Percentiles rank a stretch among this genome's conserved stretches.
These are phyloP conservation scores for Rhodotorula glutinis DNA, from an alignment of 1,284 basidiomycete genomes.

Conservation along the genomic window DNA sequence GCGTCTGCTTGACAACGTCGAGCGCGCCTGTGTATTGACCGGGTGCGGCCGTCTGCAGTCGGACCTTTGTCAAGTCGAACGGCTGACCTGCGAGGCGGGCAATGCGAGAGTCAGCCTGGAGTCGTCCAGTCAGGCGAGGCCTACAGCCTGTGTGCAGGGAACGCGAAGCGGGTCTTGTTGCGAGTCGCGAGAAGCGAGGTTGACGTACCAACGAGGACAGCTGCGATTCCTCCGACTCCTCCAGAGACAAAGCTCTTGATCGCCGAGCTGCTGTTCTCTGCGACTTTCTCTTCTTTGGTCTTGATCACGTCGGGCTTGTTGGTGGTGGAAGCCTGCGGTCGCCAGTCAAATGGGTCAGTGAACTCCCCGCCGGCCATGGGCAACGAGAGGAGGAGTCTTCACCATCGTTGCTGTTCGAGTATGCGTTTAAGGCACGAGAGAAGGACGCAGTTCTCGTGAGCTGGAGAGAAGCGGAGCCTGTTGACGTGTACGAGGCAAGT, in stretches of 20 bases:
- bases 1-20: constrained; percentile 86
- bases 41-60: constrained; percentile 85
- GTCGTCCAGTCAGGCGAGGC: not conserved
- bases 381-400: too few relatives aligned
- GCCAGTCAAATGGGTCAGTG: too few relatives aligned
- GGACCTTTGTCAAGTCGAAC: constrained; percentile 95
- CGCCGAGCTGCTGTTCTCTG: constrained; percentile 24
- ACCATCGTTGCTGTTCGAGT: too few relatives aligned
- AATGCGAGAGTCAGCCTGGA: too few relatives aligned
- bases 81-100: constrained; percentile 72
- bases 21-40: constrained; percentile 89
- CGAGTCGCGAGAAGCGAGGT: too few relatives aligned
- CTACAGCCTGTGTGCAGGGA: too few relatives aligned
- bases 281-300: constrained; percentile 25
- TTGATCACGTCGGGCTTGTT: constrained; percentile 16
- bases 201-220: constrained; percentile 78
- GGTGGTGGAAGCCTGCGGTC: not conserved
- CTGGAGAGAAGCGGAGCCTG: too few relatives aligned
- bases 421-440: too few relatives aligned
- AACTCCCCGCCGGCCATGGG: too few relatives aligned
- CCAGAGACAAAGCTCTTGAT: constrained; percentile 83
- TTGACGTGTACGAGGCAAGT: too few relatives aligned
- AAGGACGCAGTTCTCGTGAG: too few relatives aligned
- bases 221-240: constrained; percentile 82
- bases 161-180: too few relatives aligned